Percentiles rank a stretch among this genome's conserved stretches.
These are phyloP conservation scores for Cryptococcus floricola DNA, from an alignment of 1,284 basidiomycete species.

Conservation along the genomic window DNA sequence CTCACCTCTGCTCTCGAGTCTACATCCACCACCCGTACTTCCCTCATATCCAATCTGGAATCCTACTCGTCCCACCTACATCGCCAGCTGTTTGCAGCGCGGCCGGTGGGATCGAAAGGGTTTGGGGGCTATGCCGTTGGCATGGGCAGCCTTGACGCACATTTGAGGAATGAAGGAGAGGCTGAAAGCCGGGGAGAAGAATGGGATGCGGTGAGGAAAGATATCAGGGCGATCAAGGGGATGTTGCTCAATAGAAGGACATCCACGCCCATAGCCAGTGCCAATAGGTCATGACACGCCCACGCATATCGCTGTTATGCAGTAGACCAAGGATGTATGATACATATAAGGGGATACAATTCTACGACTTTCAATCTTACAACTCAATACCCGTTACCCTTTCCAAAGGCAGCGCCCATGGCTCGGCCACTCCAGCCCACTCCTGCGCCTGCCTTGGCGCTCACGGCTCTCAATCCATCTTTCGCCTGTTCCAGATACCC, in stretches of 20 bases:
- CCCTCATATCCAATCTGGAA: constrained; percentile 42
- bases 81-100: constrained; percentile 27
- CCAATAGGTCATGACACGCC: background rate
- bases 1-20: constrained; percentile 31
- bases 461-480: constrained; percentile 38
- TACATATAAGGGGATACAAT: background rate
- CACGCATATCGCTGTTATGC: background rate
- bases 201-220: constrained; percentile 46
- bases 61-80: constrained; percentile 44
- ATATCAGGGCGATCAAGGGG: constrained; percentile 48
- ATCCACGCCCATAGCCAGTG: constrained; percentile 12
- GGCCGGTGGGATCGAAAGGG: background rate
- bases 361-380: background rate
- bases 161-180: constrained; percentile 26
- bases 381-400: background rate
- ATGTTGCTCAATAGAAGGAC: constrained; percentile 43
- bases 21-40: constrained; percentile 45
- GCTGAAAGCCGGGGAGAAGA: constrained; percentile 23
- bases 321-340: background rate
- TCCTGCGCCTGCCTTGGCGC: constrained; percentile 35
- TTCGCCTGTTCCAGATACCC: constrained; percentile 47
- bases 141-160: constrained; percentile 30
- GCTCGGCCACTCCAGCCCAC: constrained; percentile 36
- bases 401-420: constrained; percentile 15
- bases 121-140: constrained; percentile 20